Evolutionary conservation across 129 eudicot species (phyloP), one percentile per base, ranked within the genome.

Genomic region (Apium graveolens): DNA sequence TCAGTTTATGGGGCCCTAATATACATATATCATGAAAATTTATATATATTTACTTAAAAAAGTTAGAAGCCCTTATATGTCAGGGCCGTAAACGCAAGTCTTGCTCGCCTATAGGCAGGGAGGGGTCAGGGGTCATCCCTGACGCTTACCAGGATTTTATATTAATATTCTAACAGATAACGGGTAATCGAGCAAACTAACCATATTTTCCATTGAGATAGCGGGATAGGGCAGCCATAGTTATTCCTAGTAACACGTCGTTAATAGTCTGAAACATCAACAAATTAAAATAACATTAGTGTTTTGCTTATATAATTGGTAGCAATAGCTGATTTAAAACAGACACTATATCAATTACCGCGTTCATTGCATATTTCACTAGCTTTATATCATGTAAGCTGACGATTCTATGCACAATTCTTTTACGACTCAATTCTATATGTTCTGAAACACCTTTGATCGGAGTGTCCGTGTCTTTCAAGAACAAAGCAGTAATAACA

Each of bases 381-480:
- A 85, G 75, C 80, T 81, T 85, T 20, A 87, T 51, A 42, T 87
- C 91, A 49, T 87, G 81, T 13, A 87, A 76, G 41, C 81, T 78
- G 34, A 85, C 0, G 9, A 38, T 43, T 43, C 78, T 45, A 39
- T 81, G 80, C 60, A 85, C 86, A 5, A 87, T 44, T 43, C 86
- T 27, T 79, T 43, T 84, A 13, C 57, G 80, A 26, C 62, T 48
- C 63, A 16, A 1, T 38, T 70, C 82, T 29, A 34, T 78, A 66
- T 18, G 68, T 12, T 78, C 68, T 17, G 32, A 9, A 5, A 27
- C 41, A 3, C 84, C 86, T 74, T 81, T 82, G 14, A 87, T 39
- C 1, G 84, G 74, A 51, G 86, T 84, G 7, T 71, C 55, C 7
- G 88, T 29, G 77, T 87, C 90, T 42, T 79, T 77, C 74, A 87